These are phyloP conservation scores for Peribolospora kevripleyi DNA, from an alignment of 768 basidiomycete genomes.

Conservation along the genomic window DNA sequence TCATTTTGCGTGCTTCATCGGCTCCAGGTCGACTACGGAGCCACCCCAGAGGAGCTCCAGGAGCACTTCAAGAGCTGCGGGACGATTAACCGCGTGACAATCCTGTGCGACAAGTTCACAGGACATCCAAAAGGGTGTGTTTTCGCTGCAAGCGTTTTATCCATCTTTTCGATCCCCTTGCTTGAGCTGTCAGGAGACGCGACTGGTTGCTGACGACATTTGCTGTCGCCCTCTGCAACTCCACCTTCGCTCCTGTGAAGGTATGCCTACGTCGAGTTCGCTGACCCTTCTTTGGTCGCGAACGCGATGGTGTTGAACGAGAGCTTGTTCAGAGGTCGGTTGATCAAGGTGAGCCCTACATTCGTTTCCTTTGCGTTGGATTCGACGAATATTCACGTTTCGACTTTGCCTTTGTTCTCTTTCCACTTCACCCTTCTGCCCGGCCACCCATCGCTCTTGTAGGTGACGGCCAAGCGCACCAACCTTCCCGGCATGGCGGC, in stretches of 20 bases:
- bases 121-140: constrained; percentile 91
- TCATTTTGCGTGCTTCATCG: background rate
- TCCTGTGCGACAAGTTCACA: constrained; percentile 97
- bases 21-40: constrained; percentile 74
- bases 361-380: background rate
- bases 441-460: background rate
- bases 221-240: background rate
- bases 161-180: constrained; percentile 5
- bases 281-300: constrained; percentile 72
- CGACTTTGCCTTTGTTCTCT: background rate
- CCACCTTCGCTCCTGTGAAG: constrained; percentile 22
- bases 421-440: background rate
- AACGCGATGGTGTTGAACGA: constrained; percentile 84
- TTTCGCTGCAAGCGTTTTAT: background rate
- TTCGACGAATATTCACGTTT: background rate
- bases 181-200: background rate
- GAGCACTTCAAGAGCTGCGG: constrained; percentile 92
- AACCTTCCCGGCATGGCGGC: constrained; percentile 71
- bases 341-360: constrained; percentile 50
- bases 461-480: constrained; percentile 91
- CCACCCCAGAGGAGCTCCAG: constrained; percentile 96
- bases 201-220: background rate
- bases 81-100: constrained; percentile 94
- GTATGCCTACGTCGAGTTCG: constrained; percentile 96
- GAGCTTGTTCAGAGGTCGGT: constrained; percentile 73